A percentile compares a stretch with the other conserved stretches of the same genome.
phyloP scores from a whole-genome alignment of 148 eudicot genomes.

The Spergularia marina region DNA sequence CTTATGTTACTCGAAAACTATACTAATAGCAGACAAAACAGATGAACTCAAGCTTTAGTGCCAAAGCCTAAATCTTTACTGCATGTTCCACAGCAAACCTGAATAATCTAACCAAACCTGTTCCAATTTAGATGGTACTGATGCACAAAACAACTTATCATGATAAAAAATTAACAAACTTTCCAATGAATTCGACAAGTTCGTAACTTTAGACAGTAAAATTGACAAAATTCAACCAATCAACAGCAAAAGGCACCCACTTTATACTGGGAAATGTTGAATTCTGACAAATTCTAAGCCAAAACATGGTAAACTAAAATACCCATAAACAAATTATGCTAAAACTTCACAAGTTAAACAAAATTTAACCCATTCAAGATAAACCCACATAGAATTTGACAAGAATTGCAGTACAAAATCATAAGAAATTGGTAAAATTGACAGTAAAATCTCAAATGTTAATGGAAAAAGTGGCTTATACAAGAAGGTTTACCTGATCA shows the following conservation, averaged over 20 bases:
- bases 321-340: not conserved
- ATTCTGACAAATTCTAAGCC: not conserved
- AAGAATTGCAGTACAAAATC: not conserved
- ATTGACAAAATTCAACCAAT: not conserved
- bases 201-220: not conserved
- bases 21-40: not conserved
- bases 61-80: not conserved
- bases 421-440: not conserved
- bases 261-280: not conserved
- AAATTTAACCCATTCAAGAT: not conserved
- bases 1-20: not conserved
- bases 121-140: not conserved
- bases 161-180: not conserved
- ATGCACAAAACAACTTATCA: not conserved
- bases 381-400: not conserved
- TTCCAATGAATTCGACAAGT: not conserved
- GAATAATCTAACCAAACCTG: not conserved
- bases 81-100: not conserved
- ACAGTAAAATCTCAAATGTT: not conserved
- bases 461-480: too few species aligned
- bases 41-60: not conserved
- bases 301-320: not conserved
- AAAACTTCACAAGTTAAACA: not conserved
- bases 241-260: not conserved
- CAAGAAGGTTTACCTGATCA: constrained; percentile 12